These are phyloP conservation scores for Saccharum spontaneum DNA, from an alignment of 176 grass and related monocot genomes.

Conservation along the genomic window DNA sequence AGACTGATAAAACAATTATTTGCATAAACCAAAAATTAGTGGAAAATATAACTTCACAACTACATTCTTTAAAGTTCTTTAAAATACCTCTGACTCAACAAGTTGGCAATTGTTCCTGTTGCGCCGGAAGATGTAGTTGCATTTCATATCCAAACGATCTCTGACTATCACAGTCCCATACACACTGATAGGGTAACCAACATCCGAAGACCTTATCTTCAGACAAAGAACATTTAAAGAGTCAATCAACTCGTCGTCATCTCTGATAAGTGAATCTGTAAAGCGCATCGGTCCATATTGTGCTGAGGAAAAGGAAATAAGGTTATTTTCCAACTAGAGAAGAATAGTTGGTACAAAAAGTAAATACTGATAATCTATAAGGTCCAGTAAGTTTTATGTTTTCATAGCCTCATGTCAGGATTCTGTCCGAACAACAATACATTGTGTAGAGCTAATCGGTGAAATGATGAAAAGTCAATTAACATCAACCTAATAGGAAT, in stretches of 20 bases:
- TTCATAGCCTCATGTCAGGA: too few relatives aligned
- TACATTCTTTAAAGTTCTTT: neutral
- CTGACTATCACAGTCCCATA: slow-evolving; percentile 29
- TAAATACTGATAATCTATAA: too few relatives aligned
- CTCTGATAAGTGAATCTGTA: slow-evolving; percentile 17
- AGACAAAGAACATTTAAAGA: slow-evolving; percentile 29
- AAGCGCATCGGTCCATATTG: slow-evolving; percentile 32
- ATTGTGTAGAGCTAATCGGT: too few relatives aligned
- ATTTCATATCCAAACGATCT: slow-evolving; percentile 20
- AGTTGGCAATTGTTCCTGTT: slow-evolving; percentile 29
- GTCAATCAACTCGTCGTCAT: neutral
- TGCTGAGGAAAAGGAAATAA: neutral
- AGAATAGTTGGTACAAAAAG: too few relatives aligned
- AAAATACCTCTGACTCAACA: slow-evolving; percentile 6
- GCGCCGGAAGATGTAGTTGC: slow-evolving; percentile 9
- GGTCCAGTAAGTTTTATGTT: too few relatives aligned
- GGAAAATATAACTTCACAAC: too few relatives aligned
- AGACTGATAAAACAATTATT: neutral
- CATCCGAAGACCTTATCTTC: slow-evolving; percentile 30
- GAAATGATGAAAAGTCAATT: too few relatives aligned
- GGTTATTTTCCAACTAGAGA: neutral
- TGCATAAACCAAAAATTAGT: neutral
- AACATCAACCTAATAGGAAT: neutral
- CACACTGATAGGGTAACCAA: slow-evolving; percentile 26
- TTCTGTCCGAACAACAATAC: too few relatives aligned